Base-by-base conservation (phyloP, 352 stramenopile genomes). In the Pythium vanterpoolii region DNA sequence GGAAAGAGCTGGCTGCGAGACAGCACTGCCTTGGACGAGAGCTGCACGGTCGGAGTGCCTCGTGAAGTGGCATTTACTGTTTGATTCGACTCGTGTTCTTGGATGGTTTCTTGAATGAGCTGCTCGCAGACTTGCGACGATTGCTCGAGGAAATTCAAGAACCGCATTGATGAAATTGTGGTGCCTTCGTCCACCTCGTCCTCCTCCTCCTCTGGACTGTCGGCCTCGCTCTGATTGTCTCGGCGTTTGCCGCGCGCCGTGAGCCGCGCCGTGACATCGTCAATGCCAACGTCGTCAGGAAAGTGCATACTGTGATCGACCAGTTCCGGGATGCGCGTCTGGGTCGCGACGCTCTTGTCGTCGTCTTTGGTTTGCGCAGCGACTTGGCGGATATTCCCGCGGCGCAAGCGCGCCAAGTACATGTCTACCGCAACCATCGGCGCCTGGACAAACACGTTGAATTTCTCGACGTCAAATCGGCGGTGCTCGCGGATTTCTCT, bases 241-340 rank as follows among this genome's bases (percentile, higher is more conserved):
- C 46, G n/a, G 43, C 48, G 56, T 39, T 53, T 56, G 30, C 48
- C 60, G 43, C 26, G 39, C 23, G 30, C 43, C 3, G 33, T 40
- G 11, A 42, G 8, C 6, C 38, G 31, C 11, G n/a, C 47, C 23
- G 43, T 16, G 46, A 46, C 51, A 48, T 45, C 59, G 48, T 87
- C 81, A n/a, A 86, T 56, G 9, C 82, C 82, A 5, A 89, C 77
- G n/a, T 91, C 79, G 33, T 91, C 82, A 0, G 82, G 82, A 23
- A 89, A 91, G 33, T 87, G 76, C 79, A 88, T 91, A 30, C 66
- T 71, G 33, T 83, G 76, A 42, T 87, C 70, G 8, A 70, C 49
- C 0, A 59, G 53, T n/a, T 71, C 51, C 1, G 71, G 61, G 6
- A 63, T 45, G 40, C 88, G 85, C 10, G 79, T 89, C 61, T 89